Evolutionary conservation across 306 rosid genomes (phyloP), one percentile per base, ranked within the genome.

Genomic region (Ochetophila trinervis): DNA sequence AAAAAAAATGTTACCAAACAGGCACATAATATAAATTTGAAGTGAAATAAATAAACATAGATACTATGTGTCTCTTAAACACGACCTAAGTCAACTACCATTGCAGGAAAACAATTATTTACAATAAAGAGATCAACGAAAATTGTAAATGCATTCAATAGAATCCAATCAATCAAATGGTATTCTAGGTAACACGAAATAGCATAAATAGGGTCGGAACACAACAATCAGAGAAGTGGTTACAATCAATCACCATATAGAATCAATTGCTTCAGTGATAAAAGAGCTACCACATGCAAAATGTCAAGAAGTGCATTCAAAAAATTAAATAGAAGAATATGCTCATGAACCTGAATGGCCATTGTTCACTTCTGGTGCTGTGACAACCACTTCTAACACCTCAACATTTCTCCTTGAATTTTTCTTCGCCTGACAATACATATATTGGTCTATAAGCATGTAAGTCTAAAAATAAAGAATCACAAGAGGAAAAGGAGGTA

Each of bases 401-500:
- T 59, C 76, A 48, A 53, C 60, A 47, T 32, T 71, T 61, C 81
- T 49, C 52, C 64, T 66, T 20, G 81, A 71, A 56, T 53, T 70
- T 70, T 60, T 76, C 72, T 65, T 71, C 18, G 81, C 75, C 81
- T 76, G 72, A 14, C 23, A 76, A 36, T 37, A 65, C 16, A 40
- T 57, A 10, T 27, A 53, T 49, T 16, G 56, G 55, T 42, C 6
- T 22, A 45, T 21, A 27, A 63, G 55, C 13, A 32, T 20, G 61
- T 22, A 50, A 4, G 23, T 7, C 24, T 9, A 19, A 47, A 12
- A n/a, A 61, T 19, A 10, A 53, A 19, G 48, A 7, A 74, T 0
- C 5, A 20, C 8, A 21, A 18, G 62, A 19, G 16, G 62, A 42
- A 32, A 20, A 54, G 8, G 8, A 24, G 50, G 40, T 5, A 32